These are phyloP conservation scores for Auriscalpium orientale DNA, from an alignment of 768 basidiomycete genomes.

Conservation along the genomic window DNA sequence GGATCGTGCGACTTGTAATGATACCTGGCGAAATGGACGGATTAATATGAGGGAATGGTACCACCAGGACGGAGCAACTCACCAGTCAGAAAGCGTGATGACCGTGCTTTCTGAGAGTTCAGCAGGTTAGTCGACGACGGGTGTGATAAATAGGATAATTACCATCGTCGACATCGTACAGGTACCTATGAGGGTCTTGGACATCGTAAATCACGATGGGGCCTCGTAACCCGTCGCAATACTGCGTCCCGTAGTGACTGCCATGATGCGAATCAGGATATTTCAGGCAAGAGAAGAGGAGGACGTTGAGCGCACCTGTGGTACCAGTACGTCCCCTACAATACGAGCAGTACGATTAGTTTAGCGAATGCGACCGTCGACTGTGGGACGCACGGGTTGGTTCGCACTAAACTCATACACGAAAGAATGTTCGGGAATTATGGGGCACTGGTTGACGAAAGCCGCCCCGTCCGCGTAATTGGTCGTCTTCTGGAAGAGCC, in stretches of 20 bases:
- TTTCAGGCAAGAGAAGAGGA: no score
- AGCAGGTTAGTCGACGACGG: background rate
- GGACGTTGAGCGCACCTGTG: constrained; percentile 15
- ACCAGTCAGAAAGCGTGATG: constrained; percentile 43
- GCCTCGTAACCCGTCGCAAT: constrained; percentile 39
- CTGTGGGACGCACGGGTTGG: constrained; percentile 22
- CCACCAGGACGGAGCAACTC: constrained; percentile 12
- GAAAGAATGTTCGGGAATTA: constrained; percentile 32
- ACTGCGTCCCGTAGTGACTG: constrained; percentile 32
- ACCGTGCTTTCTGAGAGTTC: constrained; percentile 34
- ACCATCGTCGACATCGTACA: constrained; percentile 28
- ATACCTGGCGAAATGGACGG: background rate
- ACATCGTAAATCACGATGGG: constrained; percentile 26
- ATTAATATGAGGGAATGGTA: background rate
- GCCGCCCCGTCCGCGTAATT: constrained; percentile 15
- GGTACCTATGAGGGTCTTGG: constrained; percentile 19
- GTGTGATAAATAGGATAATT: background rate
- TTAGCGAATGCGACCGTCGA: background rate
- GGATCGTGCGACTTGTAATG: constrained; percentile 12
- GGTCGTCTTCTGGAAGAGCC: constrained; percentile 12
- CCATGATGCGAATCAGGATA: no score
- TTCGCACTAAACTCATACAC: constrained; percentile 30
- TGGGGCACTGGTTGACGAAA: constrained; percentile 35
- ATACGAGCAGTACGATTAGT: no score
- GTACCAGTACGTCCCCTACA: constrained; percentile 29